These are phyloP conservation scores for Penicillium sp. DNA, from an alignment of 2,329 filamentous ascomycete genomes.

Conservation along the genomic window DNA sequence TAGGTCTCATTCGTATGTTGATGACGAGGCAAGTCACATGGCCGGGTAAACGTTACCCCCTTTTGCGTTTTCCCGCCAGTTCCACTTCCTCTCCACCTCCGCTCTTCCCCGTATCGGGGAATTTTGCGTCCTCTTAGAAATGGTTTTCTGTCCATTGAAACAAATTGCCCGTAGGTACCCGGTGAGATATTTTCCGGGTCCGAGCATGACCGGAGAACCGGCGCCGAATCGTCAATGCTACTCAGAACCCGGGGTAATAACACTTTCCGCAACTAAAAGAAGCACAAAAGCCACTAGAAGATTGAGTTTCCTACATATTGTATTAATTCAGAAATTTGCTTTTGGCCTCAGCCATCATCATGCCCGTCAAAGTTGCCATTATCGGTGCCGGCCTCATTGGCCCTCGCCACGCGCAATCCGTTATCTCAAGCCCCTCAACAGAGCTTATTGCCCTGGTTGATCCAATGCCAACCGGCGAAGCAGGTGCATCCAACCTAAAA, in stretches of 20 bases:
- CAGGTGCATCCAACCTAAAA: constrained; percentile 36
- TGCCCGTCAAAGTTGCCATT: constrained; percentile 41
- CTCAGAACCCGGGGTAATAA: neutral
- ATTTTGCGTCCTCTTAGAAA: neutral
- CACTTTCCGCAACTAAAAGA: neutral
- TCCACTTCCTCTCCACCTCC: constrained; percentile 3
- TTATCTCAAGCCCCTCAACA: constrained; percentile 39
- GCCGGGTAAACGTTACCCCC: constrained; percentile 13
- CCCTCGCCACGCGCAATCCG: constrained; percentile 49
- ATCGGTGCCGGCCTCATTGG: constrained; percentile 52
- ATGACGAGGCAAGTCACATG: constrained; percentile 5
- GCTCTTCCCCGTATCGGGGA: neutral
- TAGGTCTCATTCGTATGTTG: neutral
- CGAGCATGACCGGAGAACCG: neutral
- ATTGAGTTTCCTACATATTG: neutral
- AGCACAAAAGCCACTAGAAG: neutral
- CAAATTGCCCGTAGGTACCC: neutral
- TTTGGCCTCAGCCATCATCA: neutral
- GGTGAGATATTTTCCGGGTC: neutral
- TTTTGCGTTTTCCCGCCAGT: constrained; percentile 10
- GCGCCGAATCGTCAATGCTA: neutral
- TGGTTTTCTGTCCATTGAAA: neutral
- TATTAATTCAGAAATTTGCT: no score
- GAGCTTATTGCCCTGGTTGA: constrained; percentile 48
- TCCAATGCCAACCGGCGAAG: constrained; percentile 39